A percentile compares a stretch with the other conserved stretches of the same genome.
phyloP scores from a whole-genome alignment of 257 asterid genomes.

The Leonotis leonurus region DNA sequence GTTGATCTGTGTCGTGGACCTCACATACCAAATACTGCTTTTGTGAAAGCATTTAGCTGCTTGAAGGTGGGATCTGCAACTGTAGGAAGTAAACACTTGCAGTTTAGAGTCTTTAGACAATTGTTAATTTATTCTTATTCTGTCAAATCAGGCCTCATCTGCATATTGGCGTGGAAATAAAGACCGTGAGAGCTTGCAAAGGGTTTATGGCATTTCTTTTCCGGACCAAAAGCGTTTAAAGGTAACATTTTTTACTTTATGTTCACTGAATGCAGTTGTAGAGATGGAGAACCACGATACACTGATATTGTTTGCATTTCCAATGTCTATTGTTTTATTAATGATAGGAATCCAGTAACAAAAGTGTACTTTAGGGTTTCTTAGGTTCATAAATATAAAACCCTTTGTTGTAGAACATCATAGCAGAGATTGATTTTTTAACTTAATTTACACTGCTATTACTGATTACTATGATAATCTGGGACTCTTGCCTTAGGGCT shows the following conservation, averaged over 20 bases:
- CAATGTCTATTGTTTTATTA: constrained; percentile 13
- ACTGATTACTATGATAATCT: no score
- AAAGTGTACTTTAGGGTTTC: no score
- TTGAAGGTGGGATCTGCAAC: constrained; percentile 55
- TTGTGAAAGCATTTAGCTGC: constrained; percentile 90
- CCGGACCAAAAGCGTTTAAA: constrained; percentile 85
- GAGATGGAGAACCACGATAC: not conserved
- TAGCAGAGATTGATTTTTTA: no score
- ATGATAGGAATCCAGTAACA: no score
- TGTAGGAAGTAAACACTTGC: not conserved
- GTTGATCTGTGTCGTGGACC: constrained; percentile 99
- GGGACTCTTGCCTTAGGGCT: no score
- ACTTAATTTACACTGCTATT: no score
- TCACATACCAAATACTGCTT: constrained; percentile 90
- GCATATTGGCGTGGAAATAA: constrained; percentile 98
- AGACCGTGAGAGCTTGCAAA: constrained; percentile 97
- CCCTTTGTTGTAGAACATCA: no score
- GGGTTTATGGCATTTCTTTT: constrained; percentile 95
- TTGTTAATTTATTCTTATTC: not conserved
- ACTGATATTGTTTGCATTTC: constrained; percentile 9
- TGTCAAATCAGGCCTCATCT: constrained; percentile 72
- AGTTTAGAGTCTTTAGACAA: not conserved
- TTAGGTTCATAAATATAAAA: no score
- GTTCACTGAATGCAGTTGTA: not conserved
- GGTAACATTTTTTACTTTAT: constrained; percentile 35